Conservation (phyloP, 2,329 filamentous ascomycete genomes). For the Fusarium sororula region DNA sequence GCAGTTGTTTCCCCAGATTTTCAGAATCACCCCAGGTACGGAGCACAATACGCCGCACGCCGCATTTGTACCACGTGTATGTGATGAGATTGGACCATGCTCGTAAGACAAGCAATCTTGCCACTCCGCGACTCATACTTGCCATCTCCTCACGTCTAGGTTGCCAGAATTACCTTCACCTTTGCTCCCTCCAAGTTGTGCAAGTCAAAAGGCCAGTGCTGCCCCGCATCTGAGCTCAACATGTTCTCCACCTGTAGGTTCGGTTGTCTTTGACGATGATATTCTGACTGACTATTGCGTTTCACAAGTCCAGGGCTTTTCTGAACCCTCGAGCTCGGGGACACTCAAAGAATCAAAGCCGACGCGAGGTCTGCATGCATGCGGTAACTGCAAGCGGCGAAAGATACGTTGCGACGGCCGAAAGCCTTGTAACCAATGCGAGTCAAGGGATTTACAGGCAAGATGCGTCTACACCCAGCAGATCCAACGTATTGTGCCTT, state of each 20-base stretch:
- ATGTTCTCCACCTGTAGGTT: conserved; percentile 3
- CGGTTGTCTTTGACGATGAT: too few species aligned
- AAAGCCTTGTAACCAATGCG: conserved; percentile 1
- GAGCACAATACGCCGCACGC: background rate
- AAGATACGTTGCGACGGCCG: conserved; percentile 5
- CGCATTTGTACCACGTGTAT: background rate
- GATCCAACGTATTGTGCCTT: background rate
- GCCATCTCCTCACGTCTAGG: background rate
- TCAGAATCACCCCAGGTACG: background rate
- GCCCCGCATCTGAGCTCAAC: background rate
- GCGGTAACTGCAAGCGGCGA: background rate
- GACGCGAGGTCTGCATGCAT: background rate
- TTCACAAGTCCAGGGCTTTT: background rate
- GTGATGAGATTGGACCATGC: background rate
- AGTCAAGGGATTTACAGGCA: background rate
- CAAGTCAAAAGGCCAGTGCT: background rate
- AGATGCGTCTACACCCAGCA: background rate
- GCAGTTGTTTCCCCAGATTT: background rate
- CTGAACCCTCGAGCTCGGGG: background rate
- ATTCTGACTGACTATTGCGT: background rate
- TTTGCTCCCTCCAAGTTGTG: background rate
- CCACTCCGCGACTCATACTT: background rate
- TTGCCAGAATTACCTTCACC: background rate
- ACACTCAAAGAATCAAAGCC: background rate
- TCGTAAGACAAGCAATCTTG: background rate